Conservation (phyloP, 2,329 filamentous ascomycete species). For the Dryadomyces quercus-mongolicae region DNA sequence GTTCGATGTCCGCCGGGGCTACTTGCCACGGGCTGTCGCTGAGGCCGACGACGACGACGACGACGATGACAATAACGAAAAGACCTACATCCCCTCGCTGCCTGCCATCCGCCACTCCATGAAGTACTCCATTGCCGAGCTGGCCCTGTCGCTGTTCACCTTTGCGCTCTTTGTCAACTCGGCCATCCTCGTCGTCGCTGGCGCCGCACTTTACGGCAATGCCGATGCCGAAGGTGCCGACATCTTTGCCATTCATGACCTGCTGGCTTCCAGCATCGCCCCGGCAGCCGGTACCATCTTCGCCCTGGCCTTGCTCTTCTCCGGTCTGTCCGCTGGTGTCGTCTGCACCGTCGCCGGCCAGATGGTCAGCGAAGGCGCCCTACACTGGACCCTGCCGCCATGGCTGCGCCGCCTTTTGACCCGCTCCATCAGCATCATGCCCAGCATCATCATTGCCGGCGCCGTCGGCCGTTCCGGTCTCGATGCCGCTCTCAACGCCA, state of each 20-base stretch:
- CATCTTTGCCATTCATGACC: conserved; percentile 69
- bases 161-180: conserved; percentile 80
- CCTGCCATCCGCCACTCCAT: conserved; percentile 62
- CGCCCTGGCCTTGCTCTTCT: conserved; percentile 67
- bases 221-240: conserved; percentile 54
- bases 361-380: conserved; percentile 75
- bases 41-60: conserved; percentile 6
- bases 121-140: conserved; percentile 60
- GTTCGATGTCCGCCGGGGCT: conserved; percentile 47
- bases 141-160: conserved; percentile 62
- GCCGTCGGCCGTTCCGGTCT: conserved; percentile 63
- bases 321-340: conserved; percentile 70
- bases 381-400: conserved; percentile 61
- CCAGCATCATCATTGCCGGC: conserved; percentile 71
- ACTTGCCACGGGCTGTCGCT: conserved; percentile 23
- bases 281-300: conserved; percentile 74
- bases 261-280: conserved; percentile 58
- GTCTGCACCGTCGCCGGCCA: conserved; percentile 84
- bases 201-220: conserved; percentile 58
- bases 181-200: conserved; percentile 70
- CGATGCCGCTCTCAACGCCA: conserved; percentile 58
- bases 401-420: conserved; percentile 73
- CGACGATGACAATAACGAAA: conserved; percentile 22
- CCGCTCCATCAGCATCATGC: conserved; percentile 67
- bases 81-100: conserved; percentile 59